phyloP scores from a whole-genome alignment of 2,329 filamentous ascomycete species.

The Aspergillus fischeri region DNA sequence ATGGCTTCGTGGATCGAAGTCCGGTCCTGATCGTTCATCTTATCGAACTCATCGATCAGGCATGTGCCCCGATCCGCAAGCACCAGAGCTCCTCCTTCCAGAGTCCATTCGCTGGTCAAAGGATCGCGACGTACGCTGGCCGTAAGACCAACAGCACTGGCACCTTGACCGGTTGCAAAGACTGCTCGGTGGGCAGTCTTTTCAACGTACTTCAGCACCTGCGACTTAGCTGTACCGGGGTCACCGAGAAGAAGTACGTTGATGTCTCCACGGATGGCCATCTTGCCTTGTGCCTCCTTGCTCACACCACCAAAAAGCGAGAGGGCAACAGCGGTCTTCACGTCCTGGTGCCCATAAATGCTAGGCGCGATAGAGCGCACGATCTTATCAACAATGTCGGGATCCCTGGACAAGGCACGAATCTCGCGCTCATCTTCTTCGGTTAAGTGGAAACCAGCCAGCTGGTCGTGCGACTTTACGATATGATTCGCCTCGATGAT shows the following conservation, averaged over 20 bases:
- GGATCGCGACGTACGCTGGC: slow-evolving; percentile 94
- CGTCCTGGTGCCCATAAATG: slow-evolving; percentile 93
- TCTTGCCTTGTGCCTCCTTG: slow-evolving; percentile 83
- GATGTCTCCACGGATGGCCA: slow-evolving; percentile 93
- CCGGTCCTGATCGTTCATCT: slow-evolving; percentile 99
- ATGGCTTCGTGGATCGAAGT: slow-evolving; percentile 99
- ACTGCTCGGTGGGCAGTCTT: slow-evolving; percentile 96
- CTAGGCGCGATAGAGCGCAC: slow-evolving; percentile 91
- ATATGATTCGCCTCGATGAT: slow-evolving; percentile 97
- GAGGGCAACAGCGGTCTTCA: slow-evolving; percentile 93
- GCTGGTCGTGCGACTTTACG: slow-evolving; percentile 93
- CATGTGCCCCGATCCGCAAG: slow-evolving; percentile 93
- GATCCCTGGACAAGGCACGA: slow-evolving; percentile 79
- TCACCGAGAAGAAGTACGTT: slow-evolving; percentile 95
- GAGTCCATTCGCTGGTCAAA: slow-evolving; percentile 92
- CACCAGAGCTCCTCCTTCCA: slow-evolving; percentile 92
- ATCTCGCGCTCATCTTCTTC: slow-evolving; percentile 94
- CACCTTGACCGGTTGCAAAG: slow-evolving; percentile 95
- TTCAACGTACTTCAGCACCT: slow-evolving; percentile 95
- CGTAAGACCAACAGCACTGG: slow-evolving; percentile 94
- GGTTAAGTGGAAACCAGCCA: slow-evolving; percentile 91
- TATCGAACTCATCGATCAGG: slow-evolving; percentile 98
- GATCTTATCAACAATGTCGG: slow-evolving; percentile 87
- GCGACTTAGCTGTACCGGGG: slow-evolving; percentile 95
- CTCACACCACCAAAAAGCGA: slow-evolving; percentile 93